Evolutionary conservation across 306 rosid species (phyloP), one percentile per base, ranked within the genome.

Genomic region (Abrus precatorius): DNA sequence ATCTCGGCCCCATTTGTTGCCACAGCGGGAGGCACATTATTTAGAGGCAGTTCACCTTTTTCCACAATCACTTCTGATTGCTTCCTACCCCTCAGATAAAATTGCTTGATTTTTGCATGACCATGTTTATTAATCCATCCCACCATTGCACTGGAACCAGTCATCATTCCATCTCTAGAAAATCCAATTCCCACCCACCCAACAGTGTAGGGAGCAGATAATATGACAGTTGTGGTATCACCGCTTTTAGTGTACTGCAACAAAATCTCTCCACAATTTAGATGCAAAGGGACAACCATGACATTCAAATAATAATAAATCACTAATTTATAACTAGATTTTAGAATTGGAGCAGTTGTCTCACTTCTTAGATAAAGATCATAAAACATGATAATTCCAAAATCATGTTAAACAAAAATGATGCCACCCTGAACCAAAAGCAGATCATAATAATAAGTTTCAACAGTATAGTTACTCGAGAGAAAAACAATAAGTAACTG

Each of bases 141-240:
- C 79, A 86, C 99, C 88, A 96, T 90, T 38, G 98, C 98, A 90
- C 99, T 96, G 3, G 99, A 93, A 56, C 99, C 99, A 74, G 90
- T 93, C 99, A 96, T 96, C 90, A 68, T 82, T 0, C 98, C 97
- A 85, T 93, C 91, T 83, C 55, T 90, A 0, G 99, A 96, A 81
- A 93, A 96, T 73, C 97, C 99, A 45, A 96, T 86, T 59, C 99
- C 99, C 32, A 93, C 97, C 99, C 99, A 96, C 11, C 99, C 99
- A 48, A 90, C 82, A 2, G 97, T 93, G 91, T 96, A 96, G 65
- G 93, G 89, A 63, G 92, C 94, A 59, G 98, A 96, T 82, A 96
- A 41, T 80, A 96, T 83, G 38, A 96, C 88, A 73, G 90, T 96
- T 87, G 93, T 83, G 5, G 83, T 92, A 73, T 90, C 82, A 63